These are phyloP conservation scores for Friedmanniomyces simplex DNA, from an alignment of 495 filamentous ascomycete species.

Conservation along the genomic window DNA sequence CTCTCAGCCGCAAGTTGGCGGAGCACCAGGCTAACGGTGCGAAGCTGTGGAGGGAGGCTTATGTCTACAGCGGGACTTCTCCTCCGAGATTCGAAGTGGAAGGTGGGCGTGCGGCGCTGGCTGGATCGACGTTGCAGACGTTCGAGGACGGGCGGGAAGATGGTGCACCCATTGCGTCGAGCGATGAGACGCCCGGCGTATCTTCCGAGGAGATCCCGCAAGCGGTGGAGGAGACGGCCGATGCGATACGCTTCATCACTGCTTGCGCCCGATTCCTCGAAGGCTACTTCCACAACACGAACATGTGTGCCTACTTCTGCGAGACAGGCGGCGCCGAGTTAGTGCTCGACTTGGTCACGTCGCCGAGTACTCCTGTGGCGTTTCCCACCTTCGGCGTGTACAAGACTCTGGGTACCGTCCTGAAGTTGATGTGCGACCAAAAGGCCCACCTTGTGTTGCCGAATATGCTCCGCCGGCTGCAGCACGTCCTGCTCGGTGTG, in stretches of 20 bases:
- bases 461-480: conserved; percentile 62
- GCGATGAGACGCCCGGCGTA: background rate
- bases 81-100: conserved; percentile 42
- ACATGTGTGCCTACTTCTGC: conserved; percentile 65
- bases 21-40: conserved; percentile 59
- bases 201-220: background rate
- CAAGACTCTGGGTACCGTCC: conserved; percentile 57
- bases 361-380: conserved; percentile 65
- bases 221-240: conserved; percentile 16
- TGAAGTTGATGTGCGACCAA: conserved; percentile 70
- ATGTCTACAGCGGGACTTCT: background rate
- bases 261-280: conserved; percentile 48
- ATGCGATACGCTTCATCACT: conserved; percentile 8
- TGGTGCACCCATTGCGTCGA: background rate
- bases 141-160: background rate
- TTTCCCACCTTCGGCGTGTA: conserved; percentile 57
- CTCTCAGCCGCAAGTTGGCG: conserved; percentile 58
- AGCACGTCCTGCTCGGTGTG: conserved; percentile 56
- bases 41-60: conserved; percentile 58
- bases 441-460: conserved; percentile 75
- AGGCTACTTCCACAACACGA: conserved; percentile 65
- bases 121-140: background rate
- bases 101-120: conserved; percentile 33
- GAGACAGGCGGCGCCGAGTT: conserved; percentile 70
- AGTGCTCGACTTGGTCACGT: conserved; percentile 70